Evolutionary conservation across 257 asterid genomes (phyloP), one percentile per base, ranked within the genome.

Genomic region (Verbascum thapsus): DNA sequence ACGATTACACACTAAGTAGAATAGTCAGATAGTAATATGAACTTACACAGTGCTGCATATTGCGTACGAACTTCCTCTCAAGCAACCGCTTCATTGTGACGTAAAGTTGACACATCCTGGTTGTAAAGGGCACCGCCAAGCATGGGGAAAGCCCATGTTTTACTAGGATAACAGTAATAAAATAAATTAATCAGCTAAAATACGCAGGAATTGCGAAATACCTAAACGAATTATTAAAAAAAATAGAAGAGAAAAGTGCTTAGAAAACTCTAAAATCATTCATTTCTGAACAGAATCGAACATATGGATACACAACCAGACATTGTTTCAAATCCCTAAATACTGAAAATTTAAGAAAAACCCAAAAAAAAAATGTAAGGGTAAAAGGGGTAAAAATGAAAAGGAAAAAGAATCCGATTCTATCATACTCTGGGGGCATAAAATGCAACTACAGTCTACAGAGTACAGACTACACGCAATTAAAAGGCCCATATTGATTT

Each of bases 361-460:
- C n/a, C n/a, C n/a, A n/a, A n/a, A n/a, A n/a, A n/a, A n/a, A n/a
- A n/a, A n/a, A n/a, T n/a, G n/a, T n/a, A n/a, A 22, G 5, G 42
- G 23, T 22, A 30, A 10, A 18, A 44, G 1, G 9, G 38, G 15
- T 15, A 35, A 6, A 18, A 10, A 15, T 7, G 18, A 63, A 52
- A 52, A 66, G 22, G n/a, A n/a, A 26, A 45, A 61, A 61, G 69
- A 72, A 63, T 68, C 32, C 55, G 56, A 39, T 66, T 51, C 66
- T 78, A 66, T 67, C 51, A 47, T 64, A 43, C 67, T 61, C 73
- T 49, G 58, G 12, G 68, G 62, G 69, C 57, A 9, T 12, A 37
- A 45, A 32, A 62, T 2, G 58, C 57, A 58, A 70, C 69, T 60
- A 60, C 56, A 62, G 68, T 45, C 66, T 71, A 65, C 17, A 72